Evolutionary conservation across 805 yeast genomes (phyloP), one percentile per base, ranked within the genome.

Genomic region (Candida odintsovae): DNA sequence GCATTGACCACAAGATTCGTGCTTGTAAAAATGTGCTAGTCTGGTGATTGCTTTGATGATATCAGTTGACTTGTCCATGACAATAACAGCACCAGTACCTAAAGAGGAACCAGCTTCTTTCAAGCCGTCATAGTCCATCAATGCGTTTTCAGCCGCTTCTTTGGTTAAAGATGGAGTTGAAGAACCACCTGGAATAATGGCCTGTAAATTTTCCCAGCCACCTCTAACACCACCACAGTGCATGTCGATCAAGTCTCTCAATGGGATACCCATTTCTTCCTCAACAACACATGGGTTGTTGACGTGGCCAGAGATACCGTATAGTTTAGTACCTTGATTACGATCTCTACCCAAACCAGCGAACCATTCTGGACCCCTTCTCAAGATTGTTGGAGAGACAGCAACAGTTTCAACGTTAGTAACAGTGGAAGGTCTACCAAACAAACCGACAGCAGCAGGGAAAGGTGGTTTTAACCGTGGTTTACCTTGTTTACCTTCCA

Each of bases 391-490:
- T 51, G 96, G 95, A 11, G 95, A 86, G 42, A 88, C 96, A 8
- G 95, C 82, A 47, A 88, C 94, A 16, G 95, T 87, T 71, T 88
- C 96, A 50, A 88, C 96, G 63, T 88, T 88, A 52, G 95, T 84
- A 49, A 88, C 96, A 39, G 96, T 88, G 28, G 90, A 80, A 54
- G 96, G 96, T 67, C 96, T 79, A 61, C 96, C 96, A 57, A 85
- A 88, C 46, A 88, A 73, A 59, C 96, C 96, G 49, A 87, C 92
- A 61, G 95, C 96, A 31, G 95, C 96, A 31, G 96, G 96, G 78
- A 88, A 88, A 53, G 96, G 96, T 33, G 96, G 96, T 80, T 88
- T 88, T 66, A 88, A 77, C 69, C 96, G 81, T 56, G 96, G 96
- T 70, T 88, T 88, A 55, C 96, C 96, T 48, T 94, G 95, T 69